Conservation (phyloP, 1,284 basidiomycete genomes). For the Microbotryum scabiosae region DNA sequence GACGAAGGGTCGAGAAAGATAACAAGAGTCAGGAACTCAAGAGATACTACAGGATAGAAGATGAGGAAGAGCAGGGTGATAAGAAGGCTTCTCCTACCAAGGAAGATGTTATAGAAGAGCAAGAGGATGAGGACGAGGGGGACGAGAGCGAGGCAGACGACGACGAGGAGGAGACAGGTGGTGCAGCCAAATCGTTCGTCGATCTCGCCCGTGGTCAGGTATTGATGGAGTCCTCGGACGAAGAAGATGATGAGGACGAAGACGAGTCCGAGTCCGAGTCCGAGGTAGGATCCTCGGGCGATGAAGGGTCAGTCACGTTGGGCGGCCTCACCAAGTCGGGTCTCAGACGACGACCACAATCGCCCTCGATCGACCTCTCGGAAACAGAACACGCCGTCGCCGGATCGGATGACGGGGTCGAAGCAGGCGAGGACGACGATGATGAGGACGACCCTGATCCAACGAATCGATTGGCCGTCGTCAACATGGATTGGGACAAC, state of each 20-base stretch:
- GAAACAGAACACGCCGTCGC: slow-evolving; percentile 23
- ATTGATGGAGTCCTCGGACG: slow-evolving; percentile 69
- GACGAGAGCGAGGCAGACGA: slow-evolving; percentile 40
- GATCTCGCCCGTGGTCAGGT: slow-evolving; percentile 89
- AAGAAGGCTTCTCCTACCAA: slow-evolving; percentile 47
- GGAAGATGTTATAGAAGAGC: slow-evolving; percentile 33
- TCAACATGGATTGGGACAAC: slow-evolving; percentile 99
- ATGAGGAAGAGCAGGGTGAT: slow-evolving; percentile 38
- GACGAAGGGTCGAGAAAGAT: slow-evolving; percentile 59
- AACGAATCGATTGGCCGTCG: slow-evolving; percentile 73
- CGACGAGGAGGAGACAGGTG: slow-evolving; percentile 6
- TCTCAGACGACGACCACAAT: slow-evolving; percentile 13
- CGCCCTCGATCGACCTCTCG: slow-evolving; percentile 30
- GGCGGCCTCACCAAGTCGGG: slow-evolving; percentile 4
- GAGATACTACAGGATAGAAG: slow-evolving; percentile 68
- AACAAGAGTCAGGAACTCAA: slow-evolving; percentile 67
- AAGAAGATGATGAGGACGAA: slow-evolving; percentile 47
- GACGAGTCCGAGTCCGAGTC: slow-evolving; percentile 32
- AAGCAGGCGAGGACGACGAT: slow-evolving; percentile 40
- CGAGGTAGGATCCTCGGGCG: slow-evolving; percentile 21
- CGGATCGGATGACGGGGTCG: slow-evolving; percentile 35
- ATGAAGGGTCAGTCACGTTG: slow-evolving; percentile 23
- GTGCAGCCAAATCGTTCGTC: slow-evolving; percentile 43
- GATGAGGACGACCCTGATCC: slow-evolving; percentile 39
- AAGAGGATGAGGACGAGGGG: slow-evolving; percentile 25